Percentiles rank a stretch among this genome's conserved stretches.
phyloP scores from a whole-genome alignment of 345 rosid species.

The Corchorus capsularis region DNA sequence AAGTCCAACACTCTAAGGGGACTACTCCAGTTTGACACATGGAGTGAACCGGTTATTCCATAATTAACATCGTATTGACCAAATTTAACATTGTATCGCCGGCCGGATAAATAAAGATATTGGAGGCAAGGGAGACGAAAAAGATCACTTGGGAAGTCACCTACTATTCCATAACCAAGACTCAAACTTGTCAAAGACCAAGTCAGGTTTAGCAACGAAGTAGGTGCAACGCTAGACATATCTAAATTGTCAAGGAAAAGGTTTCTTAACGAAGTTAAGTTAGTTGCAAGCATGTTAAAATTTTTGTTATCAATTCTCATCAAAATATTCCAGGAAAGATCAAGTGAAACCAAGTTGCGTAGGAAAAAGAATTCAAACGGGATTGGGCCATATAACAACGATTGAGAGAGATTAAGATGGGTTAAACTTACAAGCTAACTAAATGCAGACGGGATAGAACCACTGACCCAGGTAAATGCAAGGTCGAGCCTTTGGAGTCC shows the following conservation, averaged over 20 bases:
- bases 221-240: conserved; percentile 5
- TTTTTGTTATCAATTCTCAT: not conserved
- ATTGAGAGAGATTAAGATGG: conserved; percentile 23
- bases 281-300: not conserved
- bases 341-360: conserved; percentile 1
- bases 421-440: not conserved
- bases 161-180: conserved; percentile 13
- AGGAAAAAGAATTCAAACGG: conserved; percentile 25
- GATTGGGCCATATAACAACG: conserved; percentile 11
- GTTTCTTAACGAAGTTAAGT: not conserved
- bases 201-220: conserved; percentile 11
- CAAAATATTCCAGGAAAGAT: not conserved
- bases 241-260: not conserved
- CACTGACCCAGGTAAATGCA: no score
- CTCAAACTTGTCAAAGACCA: conserved; percentile 1
- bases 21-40: conserved; percentile 11
- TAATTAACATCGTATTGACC: no score
- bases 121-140: conserved; percentile 14
- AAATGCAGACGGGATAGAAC: conserved; percentile 21
- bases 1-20: conserved; percentile 6
- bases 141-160: conserved; percentile 6
- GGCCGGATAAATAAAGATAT: not conserved
- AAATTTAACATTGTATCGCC: no score
- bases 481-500: conserved; percentile 28
- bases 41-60: conserved; percentile 14